Evolutionary conservation across 2,329 filamentous ascomycete genomes (phyloP).

Genomic region (Gaeumannomyces tritici): DNA sequence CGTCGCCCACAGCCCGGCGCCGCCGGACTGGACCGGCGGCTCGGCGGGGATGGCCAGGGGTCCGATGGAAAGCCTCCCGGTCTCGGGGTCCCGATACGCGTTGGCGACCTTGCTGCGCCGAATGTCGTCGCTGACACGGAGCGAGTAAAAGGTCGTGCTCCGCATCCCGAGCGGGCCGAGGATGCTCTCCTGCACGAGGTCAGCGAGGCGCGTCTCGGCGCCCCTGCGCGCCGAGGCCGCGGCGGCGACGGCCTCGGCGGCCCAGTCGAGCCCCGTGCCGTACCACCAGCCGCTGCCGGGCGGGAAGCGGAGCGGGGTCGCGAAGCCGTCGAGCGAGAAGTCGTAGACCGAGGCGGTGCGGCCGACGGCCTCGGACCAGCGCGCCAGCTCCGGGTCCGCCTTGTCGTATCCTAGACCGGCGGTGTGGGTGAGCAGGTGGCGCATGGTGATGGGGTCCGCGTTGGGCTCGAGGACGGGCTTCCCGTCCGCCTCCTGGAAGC

Average conservation of each 20-base stretch:
- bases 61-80: background rate
- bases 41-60: conserved; percentile 14
- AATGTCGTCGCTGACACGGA: conserved; percentile 6
- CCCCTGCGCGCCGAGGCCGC: conserved; percentile 13
- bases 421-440: conserved; percentile 47
- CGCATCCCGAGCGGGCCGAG: conserved; percentile 34
- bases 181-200: conserved; percentile 32
- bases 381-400: conserved; percentile 36
- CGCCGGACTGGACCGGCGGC: conserved; percentile 29
- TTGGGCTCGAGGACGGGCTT: conserved; percentile 26
- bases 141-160: conserved; percentile 28
- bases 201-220: conserved; percentile 24
- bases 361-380: conserved; percentile 38
- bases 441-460: conserved; percentile 39
- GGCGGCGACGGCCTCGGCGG: conserved; percentile 32
- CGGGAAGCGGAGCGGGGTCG: conserved; percentile 30
- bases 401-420: conserved; percentile 50
- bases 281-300: conserved; percentile 41
- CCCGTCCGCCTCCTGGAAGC: conserved; percentile 19
- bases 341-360: conserved; percentile 15
- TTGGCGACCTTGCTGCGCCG: background rate
- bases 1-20: conserved; percentile 31
- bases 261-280: conserved; percentile 38
- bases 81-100: background rate
- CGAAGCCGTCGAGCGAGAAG: conserved; percentile 25